phyloP scores from a whole-genome alignment of 176 grass and related monocot species.

The Aegilops umbellulata region DNA sequence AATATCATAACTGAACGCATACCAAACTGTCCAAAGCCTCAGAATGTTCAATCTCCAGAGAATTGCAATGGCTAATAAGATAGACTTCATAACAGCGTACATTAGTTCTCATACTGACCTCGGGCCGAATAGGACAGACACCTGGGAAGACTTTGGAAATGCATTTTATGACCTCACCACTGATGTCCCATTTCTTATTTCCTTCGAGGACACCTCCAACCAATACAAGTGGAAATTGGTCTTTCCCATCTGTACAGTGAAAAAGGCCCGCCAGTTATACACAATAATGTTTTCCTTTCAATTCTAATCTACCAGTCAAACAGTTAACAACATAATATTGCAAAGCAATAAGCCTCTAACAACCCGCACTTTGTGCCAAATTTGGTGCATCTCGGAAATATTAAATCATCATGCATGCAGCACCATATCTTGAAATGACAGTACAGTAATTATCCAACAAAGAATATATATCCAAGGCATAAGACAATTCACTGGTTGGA shows the following conservation, averaged over 20 bases:
- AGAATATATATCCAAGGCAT: not conserved
- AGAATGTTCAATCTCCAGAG: not conserved
- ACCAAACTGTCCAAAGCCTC: not conserved
- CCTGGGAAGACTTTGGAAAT: slow-evolving; percentile 80
- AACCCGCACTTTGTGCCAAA: not conserved
- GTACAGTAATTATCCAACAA: not conserved
- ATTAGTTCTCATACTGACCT: slow-evolving; percentile 47
- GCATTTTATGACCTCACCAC: slow-evolving; percentile 74
- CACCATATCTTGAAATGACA: slow-evolving; percentile 9
- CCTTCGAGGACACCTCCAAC: slow-evolving; percentile 95
- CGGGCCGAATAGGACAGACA: slow-evolving; percentile 62
- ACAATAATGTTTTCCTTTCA: not conserved
- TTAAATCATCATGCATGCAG: not conserved
- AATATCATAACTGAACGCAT: not conserved
- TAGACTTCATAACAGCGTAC: slow-evolving; percentile 6
- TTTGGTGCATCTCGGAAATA: not conserved
- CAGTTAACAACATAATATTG: not conserved
- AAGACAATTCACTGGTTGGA: not conserved
- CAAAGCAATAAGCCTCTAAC: slow-evolving; percentile 7
- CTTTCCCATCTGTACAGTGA: slow-evolving; percentile 80
- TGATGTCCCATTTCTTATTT: slow-evolving; percentile 91
- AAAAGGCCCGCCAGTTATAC: not conserved
- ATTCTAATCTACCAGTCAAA: not conserved
- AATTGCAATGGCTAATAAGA: slow-evolving; percentile 16
- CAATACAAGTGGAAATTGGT: slow-evolving; percentile 85